These are phyloP conservation scores for Russula emetica DNA, from an alignment of 768 basidiomycete species.

Conservation along the genomic window DNA sequence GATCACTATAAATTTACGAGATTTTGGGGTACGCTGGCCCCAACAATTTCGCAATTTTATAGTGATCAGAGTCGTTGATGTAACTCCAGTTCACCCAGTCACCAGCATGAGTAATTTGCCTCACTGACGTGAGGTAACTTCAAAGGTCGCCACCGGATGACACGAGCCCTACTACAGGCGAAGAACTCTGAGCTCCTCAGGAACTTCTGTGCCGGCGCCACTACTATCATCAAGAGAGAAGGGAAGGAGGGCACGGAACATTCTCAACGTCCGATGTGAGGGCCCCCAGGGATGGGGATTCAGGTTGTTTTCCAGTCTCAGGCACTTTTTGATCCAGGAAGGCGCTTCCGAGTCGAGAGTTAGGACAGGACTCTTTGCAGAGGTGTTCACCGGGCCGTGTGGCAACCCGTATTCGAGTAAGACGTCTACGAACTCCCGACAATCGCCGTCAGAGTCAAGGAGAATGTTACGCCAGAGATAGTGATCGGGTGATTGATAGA, in stretches of 20 bases:
- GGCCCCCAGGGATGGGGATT: conserved; percentile 32
- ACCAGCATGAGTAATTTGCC: conserved; percentile 31
- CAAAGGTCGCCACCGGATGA: conserved; percentile 52
- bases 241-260: conserved; percentile 45
- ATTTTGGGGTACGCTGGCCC: no score
- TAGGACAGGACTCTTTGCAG: no score
- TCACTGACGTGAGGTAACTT: conserved; percentile 65
- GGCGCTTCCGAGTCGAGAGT: background rate
- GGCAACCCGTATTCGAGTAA: conserved; percentile 13
- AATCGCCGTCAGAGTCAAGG: conserved; percentile 35
- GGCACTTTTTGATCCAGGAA: conserved; percentile 28
- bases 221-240: conserved; percentile 41
- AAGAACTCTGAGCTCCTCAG: conserved; percentile 32
- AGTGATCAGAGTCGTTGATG: conserved; percentile 51
- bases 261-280: conserved; percentile 37
- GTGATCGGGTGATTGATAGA: conserved; percentile 49
- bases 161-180: conserved; percentile 52
- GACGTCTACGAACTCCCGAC: conserved; percentile 17
- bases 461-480: conserved; percentile 69
- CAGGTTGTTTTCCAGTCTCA: conserved; percentile 39
- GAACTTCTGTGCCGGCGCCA: conserved; percentile 28
- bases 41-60: no score
- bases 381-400: no score
- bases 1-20: no score
- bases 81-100: conserved; percentile 59